Conservation (phyloP, 2,329 filamentous ascomycete genomes). For the Pestalotiopsis sp. region DNA sequence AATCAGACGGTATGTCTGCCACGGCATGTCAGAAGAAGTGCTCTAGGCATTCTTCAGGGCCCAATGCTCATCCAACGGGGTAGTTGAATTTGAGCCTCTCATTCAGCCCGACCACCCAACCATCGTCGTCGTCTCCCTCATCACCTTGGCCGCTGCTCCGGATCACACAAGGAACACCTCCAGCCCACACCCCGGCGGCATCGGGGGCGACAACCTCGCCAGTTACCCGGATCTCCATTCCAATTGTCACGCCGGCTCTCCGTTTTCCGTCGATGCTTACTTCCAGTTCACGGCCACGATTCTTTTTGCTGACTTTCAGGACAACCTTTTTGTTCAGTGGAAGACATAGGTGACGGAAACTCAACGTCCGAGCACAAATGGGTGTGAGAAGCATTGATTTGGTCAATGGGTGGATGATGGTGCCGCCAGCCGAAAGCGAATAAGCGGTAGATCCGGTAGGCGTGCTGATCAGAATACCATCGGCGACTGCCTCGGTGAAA, state of each 20-base stretch:
- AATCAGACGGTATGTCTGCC: neutral
- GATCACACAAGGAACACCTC: conserved; percentile 91
- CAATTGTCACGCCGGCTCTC: conserved; percentile 66
- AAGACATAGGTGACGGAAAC: conserved; percentile 87
- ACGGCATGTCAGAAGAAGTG: neutral
- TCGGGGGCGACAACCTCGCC: conserved; percentile 68
- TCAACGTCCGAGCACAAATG: conserved; percentile 89
- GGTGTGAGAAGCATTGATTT: conserved; percentile 87
- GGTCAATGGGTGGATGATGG: conserved; percentile 91
- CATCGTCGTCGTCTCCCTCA: conserved; percentile 69
- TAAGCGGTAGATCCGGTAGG: conserved; percentile 96
- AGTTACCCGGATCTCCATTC: conserved; percentile 84
- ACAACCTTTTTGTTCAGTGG: conserved; percentile 84
- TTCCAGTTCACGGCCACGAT: conserved; percentile 73
- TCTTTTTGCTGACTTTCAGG: conserved; percentile 78
- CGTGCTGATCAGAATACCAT: conserved; percentile 91
- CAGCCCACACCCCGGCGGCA: conserved; percentile 23
- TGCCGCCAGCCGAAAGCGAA: conserved; percentile 87
- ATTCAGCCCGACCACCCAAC: conserved; percentile 95
- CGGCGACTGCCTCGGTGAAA: conserved; percentile 89
- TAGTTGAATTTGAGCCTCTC: conserved; percentile 96
- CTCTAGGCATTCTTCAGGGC: neutral
- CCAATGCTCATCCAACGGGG: conserved; percentile 71
- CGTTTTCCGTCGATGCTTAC: conserved; percentile 78
- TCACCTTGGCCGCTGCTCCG: conserved; percentile 51